Base-by-base conservation (phyloP, 345 rosid species). In the Populus euphratica region DNA sequence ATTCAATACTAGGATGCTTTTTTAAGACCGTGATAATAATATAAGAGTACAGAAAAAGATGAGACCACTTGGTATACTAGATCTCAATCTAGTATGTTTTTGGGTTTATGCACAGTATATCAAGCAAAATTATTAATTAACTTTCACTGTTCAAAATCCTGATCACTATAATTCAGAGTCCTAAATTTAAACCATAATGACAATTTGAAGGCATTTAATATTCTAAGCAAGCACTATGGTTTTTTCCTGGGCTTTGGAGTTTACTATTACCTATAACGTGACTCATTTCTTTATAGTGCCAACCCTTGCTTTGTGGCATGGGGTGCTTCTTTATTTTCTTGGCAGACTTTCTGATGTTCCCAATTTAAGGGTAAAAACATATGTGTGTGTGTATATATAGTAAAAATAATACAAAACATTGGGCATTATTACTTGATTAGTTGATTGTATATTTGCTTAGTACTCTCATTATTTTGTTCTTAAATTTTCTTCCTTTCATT, bases 41-140 rank as follows among this genome's bases (percentile, higher is more conserved):
- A 0, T 5, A 33, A 33, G 20, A 47, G 6, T 10, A 47, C 17
- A 12, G 0, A 47, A 47, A 13, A 2, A 6, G 20, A 47, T 47
- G 11, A 16, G 9, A 7, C 59, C 59, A 18, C n/a, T 18, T 52
- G 3, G 1, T 52, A 6, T 1, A 9, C 2, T 41, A 0, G 13
- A 41, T 50, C 5, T 18, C 2, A 0, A 0, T 52, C 1, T 52
- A 2, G n/a, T 0, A 18, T 52, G 59, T 18, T 52, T 52, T 2
- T 52, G 10, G n/a, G 59, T 52, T 52, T 18, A 52, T 33, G 4
- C 35, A 4, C 0, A 33, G 35, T 33, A 33, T 52, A 52, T 18
- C 6, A 52, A 18, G 23, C 59, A 52, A 20, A 18, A 5, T 6
- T 52, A 52, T 14, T 5, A 49, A 49, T 44, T 11, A 44, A 44